Percentiles rank a stretch among this genome's conserved stretches.
These are phyloP conservation scores for Cryptosporidium andersoni DNA, from an alignment of 169 alveolate species.

Conservation along the genomic window DNA sequence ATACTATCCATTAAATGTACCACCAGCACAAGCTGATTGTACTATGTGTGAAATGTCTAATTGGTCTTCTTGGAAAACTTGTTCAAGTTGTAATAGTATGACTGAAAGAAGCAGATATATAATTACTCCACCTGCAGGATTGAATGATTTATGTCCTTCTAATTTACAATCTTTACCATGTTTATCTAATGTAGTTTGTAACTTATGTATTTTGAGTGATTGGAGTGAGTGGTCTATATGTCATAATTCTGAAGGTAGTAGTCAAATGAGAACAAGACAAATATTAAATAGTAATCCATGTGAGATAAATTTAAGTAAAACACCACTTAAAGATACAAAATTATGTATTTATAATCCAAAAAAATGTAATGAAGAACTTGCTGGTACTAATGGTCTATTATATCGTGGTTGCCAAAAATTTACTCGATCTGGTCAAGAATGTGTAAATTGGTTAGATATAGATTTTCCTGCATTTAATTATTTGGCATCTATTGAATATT, in stretches of 20 bases:
- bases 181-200: conserved; percentile 33
- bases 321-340: conserved; percentile 2
- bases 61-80: conserved; percentile 47
- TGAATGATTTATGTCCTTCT: background rate
- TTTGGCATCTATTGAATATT: conserved; percentile 59
- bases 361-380: conserved; percentile 20
- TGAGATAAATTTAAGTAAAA: background rate
- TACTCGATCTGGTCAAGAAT: conserved; percentile 53
- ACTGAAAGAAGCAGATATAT: conserved; percentile 11
- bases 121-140: background rate
- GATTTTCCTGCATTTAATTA: conserved; percentile 55
- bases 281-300: conserved; percentile 21
- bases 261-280: conserved; percentile 50
- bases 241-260: conserved; percentile 47
- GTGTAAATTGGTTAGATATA: conserved; percentile 36
- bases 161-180: conserved; percentile 6
- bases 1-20: too few species aligned
- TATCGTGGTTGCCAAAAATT: conserved; percentile 66
- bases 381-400: conserved; percentile 37
- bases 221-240: conserved; percentile 58
- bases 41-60: conserved; percentile 3
- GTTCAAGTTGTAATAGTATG: conserved; percentile 24
- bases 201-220: conserved; percentile 11
- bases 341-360: conserved; percentile 12
- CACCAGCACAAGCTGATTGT: background rate